Evolutionary conservation across 257 asterid species (phyloP), one percentile per base, ranked within the genome.

Genomic region (Fraxinus cuspidata): DNA sequence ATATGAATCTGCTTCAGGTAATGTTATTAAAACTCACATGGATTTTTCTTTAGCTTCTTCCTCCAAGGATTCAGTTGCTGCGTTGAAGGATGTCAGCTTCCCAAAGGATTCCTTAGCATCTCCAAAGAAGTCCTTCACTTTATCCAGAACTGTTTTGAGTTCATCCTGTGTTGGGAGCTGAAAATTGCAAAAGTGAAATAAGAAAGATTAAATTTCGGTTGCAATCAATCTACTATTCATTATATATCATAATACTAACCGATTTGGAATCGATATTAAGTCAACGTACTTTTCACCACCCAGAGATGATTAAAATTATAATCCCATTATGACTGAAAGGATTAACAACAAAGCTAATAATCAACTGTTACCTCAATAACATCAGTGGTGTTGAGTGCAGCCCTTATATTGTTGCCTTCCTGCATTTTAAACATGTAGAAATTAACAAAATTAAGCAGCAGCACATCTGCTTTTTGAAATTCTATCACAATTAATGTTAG

Each of bases 51-150:
- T 76, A 7, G 87, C 25, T 71, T 79, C 91, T 83, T 85, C 92
- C 72, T 88, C 89, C 0, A 91, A 31, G 21, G 88, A 79, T 76
- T 88, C 96, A 1, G 87, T 71, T 51, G 66, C 82, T 5, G 88
- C n/a, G 82, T 88, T 85, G 77, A 95, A 72, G 74, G 89, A 85
- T 10, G 98, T 84, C 78, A 95, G 80, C 90, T 95, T 92, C 84
- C 98, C 99, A n/a, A 95, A 93, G 4, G 99, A 91, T 82, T 95
- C 98, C 85, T 91, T 93, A 34, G 97, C 98, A 12, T 89, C 92
- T 29, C 98, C 99, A 35, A 95, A 92, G 85, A 92, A 93, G 84
- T 89, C 97, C 85, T 91, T 92, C 85, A 95, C 96, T 77, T 91
- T 92, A 74, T 95, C 99, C 25, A 95, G 34, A 64, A 95, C 99